Percentiles rank a stretch among this genome's conserved stretches.
These are phyloP conservation scores for Halteria grandinella DNA, from an alignment of 73 alveolate genomes.

Conservation along the genomic window DNA sequence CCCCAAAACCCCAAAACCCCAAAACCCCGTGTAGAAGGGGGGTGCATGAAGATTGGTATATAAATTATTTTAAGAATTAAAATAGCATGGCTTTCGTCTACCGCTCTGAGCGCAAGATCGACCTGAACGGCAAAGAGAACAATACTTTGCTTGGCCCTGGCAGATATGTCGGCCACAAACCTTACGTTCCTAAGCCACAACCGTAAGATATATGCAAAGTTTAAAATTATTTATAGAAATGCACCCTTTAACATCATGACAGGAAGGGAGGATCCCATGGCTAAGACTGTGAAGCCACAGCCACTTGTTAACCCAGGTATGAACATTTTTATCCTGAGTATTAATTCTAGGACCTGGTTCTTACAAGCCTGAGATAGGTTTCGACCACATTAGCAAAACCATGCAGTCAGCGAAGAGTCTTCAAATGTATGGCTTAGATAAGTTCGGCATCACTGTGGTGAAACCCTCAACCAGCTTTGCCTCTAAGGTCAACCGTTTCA, in stretches of 20 bases:
- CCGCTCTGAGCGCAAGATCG: conserved; percentile 58
- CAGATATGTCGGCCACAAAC: conserved; percentile 60
- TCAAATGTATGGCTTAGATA: conserved; percentile 45
- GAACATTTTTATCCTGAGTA: background rate
- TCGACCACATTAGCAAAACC: conserved; percentile 39
- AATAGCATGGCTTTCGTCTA: conserved; percentile 71
- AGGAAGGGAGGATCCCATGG: conserved; percentile 36
- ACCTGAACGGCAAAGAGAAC: conserved; percentile 15
- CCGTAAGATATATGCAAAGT: background rate
- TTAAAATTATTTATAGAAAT: conserved; percentile 7
- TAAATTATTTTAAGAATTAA: conserved; percentile 2
- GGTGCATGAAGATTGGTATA: no score
- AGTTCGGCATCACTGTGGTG: conserved; percentile 58
- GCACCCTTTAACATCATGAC: conserved; percentile 52
- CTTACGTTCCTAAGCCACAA: conserved; percentile 36
- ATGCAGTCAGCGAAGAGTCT: conserved; percentile 55
- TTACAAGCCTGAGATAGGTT: conserved; percentile 23
- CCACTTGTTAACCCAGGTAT: conserved; percentile 42
- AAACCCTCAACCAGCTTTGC: conserved; percentile 59
- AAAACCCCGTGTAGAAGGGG: no score
- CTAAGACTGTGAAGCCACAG: background rate
- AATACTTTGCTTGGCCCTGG: conserved; percentile 63
- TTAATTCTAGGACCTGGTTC: conserved; percentile 51
- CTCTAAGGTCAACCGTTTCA: conserved; percentile 61
- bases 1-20: no score